Evolutionary conservation across 371 early-diverging fungal species (phyloP), one percentile per base, ranked within the genome.

Genomic region (Fennellomyces sp.): DNA sequence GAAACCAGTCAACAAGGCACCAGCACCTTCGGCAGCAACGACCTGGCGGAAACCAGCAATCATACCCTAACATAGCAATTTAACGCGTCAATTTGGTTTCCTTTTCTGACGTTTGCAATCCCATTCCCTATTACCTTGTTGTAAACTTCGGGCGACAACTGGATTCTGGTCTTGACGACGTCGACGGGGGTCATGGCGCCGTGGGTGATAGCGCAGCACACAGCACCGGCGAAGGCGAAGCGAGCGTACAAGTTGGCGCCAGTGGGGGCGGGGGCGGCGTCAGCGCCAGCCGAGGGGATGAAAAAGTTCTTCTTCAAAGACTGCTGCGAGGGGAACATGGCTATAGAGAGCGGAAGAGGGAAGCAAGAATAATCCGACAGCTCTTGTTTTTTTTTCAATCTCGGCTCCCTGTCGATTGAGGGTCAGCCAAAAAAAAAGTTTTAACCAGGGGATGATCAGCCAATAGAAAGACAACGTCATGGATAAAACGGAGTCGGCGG

Each of bases 1-100:
- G 72, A 89, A 88, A 64, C 95, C 95, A 63, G 91, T 94, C 71
- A 85, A 77, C 54, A 95, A 80, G 56, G 91, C 95, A 70, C 87
- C 88, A 68, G 88, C 84, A 78, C 95, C 95, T 77, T 94, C 93
- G 52, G 86, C 88, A 50, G 81, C 82, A 61, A 90, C 71, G 59
- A 95, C 88, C 69, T 88, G 87, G 60, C 82, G 81, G 85, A 88
- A 87, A 70, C 68, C 81, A 64, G 66, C 64, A 60, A 82, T 56
- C 82, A 82, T 82, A 70, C 81, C 78, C 78, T 75, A 51, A 27
- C 11, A 31, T 35, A 21, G 23, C 15, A 48, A 8, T 6, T 21
- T 31, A 26, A 47, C 12, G 7, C 29, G 31, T 29, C 33, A 57
- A 23, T 33, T 15, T n/a, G n/a, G n/a, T n/a, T n/a, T n/a, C n/a